Conservation (phyloP, 225 moss, liverwort and hornwort species). For the Rhytidiadelphus loreus region DNA sequence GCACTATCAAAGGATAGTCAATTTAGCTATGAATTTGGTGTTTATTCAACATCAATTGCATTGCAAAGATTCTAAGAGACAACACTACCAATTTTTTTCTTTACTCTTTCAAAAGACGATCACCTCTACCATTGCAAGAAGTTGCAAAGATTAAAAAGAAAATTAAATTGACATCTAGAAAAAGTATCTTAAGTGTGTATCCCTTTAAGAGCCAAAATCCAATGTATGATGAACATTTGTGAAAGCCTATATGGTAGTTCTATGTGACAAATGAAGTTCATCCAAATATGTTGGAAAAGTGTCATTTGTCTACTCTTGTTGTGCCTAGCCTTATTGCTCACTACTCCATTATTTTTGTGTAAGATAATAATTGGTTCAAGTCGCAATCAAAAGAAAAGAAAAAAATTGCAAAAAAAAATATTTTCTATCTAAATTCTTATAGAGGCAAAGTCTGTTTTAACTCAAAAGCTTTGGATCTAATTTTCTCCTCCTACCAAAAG, state of each 20-base stretch:
- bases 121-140: background rate
- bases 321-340: background rate
- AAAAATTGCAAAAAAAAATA: background rate
- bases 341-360: background rate
- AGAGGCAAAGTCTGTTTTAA: background rate
- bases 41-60: background rate
- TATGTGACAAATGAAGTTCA: background rate
- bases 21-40: background rate
- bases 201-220: background rate
- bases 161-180: background rate
- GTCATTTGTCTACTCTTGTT: background rate
- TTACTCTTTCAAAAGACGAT: background rate
- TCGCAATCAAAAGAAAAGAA: background rate
- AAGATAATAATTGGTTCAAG: background rate
- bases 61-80: background rate
- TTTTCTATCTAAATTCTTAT: background rate
- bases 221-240: background rate
- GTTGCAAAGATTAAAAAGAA: background rate
- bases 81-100: background rate
- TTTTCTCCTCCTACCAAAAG: background rate
- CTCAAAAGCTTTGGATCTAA: background rate
- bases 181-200: rapidly evolving
- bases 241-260: background rate
- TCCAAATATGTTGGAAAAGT: background rate
- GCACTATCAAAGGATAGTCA: no score